phyloP scores from a whole-genome alignment of 2,329 filamentous ascomycete species.

The Sclerotinia borealis region DNA sequence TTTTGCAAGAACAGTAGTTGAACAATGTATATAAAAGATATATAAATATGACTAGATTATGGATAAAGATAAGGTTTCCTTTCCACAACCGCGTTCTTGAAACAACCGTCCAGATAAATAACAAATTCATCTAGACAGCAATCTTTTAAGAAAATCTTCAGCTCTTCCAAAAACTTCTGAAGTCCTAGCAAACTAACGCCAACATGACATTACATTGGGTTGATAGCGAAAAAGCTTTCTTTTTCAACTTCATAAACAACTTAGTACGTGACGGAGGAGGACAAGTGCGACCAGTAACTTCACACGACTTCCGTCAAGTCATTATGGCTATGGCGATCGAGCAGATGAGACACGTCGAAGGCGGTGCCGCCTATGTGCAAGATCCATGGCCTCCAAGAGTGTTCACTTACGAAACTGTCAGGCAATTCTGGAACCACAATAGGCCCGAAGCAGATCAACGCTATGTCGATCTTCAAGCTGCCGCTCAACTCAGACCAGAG shows the following conservation, averaged over 20 bases:
- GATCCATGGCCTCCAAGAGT: not conserved
- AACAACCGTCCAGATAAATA: not conserved
- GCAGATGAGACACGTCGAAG: not conserved
- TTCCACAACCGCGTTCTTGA: not conserved
- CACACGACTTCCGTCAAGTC: not conserved
- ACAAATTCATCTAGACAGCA: not conserved
- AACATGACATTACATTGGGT: not conserved
- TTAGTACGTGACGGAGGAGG: not conserved
- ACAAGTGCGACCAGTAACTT: too few species aligned
- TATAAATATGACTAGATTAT: not conserved
- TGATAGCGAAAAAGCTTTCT: not conserved
- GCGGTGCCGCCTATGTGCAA: not conserved
- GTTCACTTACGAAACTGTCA: fast-evolving
- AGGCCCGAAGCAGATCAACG: not conserved
- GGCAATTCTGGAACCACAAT: fast-evolving
- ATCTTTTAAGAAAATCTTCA: not conserved
- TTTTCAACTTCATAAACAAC: not conserved
- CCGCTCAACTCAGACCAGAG: not conserved
- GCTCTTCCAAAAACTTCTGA: not conserved
- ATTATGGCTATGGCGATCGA: not conserved
- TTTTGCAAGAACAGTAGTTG: not conserved
- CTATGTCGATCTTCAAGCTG: too few species aligned
- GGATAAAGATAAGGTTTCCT: not conserved
- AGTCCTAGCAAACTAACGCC: not conserved
- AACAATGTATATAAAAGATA: not conserved